Base-by-base conservation (phyloP, 768 basidiomycete species). In the Boletus pseudo-olivaceus region DNA sequence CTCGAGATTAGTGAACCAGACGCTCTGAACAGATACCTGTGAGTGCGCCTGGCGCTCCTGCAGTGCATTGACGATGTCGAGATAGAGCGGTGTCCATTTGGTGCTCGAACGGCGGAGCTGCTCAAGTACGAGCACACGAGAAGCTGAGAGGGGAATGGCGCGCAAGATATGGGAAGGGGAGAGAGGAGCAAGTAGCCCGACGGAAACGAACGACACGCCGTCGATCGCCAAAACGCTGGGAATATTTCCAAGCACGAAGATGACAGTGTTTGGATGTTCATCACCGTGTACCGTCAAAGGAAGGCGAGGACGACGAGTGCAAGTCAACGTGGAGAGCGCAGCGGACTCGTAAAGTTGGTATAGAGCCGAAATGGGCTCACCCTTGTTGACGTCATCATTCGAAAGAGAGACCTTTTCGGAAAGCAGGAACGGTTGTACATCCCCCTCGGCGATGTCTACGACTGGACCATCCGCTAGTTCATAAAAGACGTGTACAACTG, bases 401-500 rank as follows among this genome's bases (percentile, higher is more conserved):
- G 58, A 23, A 26, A 48, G 54, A 10, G 50, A 19, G 47, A 64
- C 69, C 49, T 72, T 77, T 56, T 76, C 74, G 27, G 76, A 75
- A 30, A 81, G 72, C 7, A 93, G 71, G 73, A 90, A 88, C 0
- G 80, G 74, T 29, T 76, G 75, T 8, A 90, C 74, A 37, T 80
- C 72, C 27, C 83, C 83, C 56, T 84, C 84, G 9, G 79, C 61
- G 14, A 89, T 72, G 59, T 86, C 80, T 19, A 76, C 72, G 11
- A 81, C 65, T 7, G 66, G 58, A 27, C 78, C 75, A 20, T 73
- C 67, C 2, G 67, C 67, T 2, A 65, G 71, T 8, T 75, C 65
- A 62, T 88, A 84, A 71, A 93, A 97, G 14, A 81, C 84, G 67
- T 98, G 96, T 26, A 97, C 76, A n/a, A 96, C 90, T 6, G 87